Conservation (phyloP, 1,284 basidiomycete species). For the Neonothopanus nambi region DNA sequence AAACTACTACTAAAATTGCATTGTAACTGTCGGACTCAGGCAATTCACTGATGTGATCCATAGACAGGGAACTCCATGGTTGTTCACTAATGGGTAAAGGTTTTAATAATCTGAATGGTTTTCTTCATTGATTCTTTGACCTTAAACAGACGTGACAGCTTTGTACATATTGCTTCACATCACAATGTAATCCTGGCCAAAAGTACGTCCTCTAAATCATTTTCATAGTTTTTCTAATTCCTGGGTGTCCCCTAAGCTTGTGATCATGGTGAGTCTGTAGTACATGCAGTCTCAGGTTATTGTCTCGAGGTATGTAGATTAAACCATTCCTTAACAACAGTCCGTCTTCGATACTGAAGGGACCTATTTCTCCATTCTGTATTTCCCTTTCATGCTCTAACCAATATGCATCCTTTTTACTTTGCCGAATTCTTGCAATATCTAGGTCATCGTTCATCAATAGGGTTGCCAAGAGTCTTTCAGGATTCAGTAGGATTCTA, state of each 20-base stretch:
- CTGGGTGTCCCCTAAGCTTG: conserved; percentile 30
- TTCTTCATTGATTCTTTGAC: background rate
- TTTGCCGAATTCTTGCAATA: background rate
- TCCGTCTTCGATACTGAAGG: conserved; percentile 19
- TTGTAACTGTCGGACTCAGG: too few species aligned
- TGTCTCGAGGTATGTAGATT: conserved; percentile 13
- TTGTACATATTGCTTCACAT: conserved; percentile 20
- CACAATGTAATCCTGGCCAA: conserved; percentile 21
- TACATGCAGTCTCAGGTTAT: background rate
- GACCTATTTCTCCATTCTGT: background rate
- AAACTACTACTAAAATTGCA: too few species aligned
- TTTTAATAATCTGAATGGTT: conserved; percentile 5
- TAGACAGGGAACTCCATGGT: conserved; percentile 11
- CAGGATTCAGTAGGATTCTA: background rate
- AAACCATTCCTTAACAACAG: conserved; percentile 1
- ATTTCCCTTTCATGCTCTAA: background rate
- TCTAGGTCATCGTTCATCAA: background rate
- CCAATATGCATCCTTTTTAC: background rate
- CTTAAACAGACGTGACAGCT: background rate
- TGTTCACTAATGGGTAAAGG: conserved; percentile 4
- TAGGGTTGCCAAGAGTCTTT: background rate
- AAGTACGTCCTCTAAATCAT: conserved; percentile 24
- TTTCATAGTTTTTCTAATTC: conserved; percentile 29
- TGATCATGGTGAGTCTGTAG: conserved; percentile 13
- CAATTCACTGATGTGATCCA: too few species aligned